Base-by-base conservation (phyloP, 2,329 filamentous ascomycete species). In the Aspergillus terreus region DNA sequence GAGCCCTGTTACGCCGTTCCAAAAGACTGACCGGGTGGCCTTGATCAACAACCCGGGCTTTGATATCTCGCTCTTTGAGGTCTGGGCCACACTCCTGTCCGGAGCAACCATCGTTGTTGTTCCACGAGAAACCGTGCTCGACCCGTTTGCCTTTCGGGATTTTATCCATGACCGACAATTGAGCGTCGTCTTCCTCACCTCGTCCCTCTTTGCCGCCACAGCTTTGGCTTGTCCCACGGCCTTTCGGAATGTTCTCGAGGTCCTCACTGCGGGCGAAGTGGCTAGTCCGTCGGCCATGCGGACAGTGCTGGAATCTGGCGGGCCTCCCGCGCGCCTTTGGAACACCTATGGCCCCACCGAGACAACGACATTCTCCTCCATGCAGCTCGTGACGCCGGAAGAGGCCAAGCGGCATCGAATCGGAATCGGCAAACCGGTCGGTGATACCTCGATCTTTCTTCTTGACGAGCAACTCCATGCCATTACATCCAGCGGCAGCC, bases 401-500 rank as follows among this genome's bases (percentile, higher is more conserved):
- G 58, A 60, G 11, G 25, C 46, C 4, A 10, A 50, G 14, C 19
- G 35, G 6, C 43, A 48, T 12, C 48, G 38, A 3, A 49, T 57
- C 30, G 48, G 44, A 10, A 54, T 60, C 21, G 56, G 56, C 2
- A 45, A 40, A 10, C 44, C 54, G 1, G 23, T 50, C 12, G 54
- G 54, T 2, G 38, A 59, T 12, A 54, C 47, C 2, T n/a, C 44
- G 15, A 5, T 56, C 15, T 41, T 44, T 12, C 38, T 58, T 19
- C 19, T 52, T 17, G 46, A 54, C 36, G 47, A 53, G 10, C 4
- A 52, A 2, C 15, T 35, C 11, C 19, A 42, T 30, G 11, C n/a
- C 45, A 50, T 54, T 9, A 46, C 36, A 6, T 30, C 32, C 10
- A 38, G 38, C 4, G 88, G 88, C 7, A 84, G 91, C 62, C 80